Evolutionary conservation across 192 early-diverging fungal genomes (phyloP).

Genomic region (Oehlia diaphana): DNA sequence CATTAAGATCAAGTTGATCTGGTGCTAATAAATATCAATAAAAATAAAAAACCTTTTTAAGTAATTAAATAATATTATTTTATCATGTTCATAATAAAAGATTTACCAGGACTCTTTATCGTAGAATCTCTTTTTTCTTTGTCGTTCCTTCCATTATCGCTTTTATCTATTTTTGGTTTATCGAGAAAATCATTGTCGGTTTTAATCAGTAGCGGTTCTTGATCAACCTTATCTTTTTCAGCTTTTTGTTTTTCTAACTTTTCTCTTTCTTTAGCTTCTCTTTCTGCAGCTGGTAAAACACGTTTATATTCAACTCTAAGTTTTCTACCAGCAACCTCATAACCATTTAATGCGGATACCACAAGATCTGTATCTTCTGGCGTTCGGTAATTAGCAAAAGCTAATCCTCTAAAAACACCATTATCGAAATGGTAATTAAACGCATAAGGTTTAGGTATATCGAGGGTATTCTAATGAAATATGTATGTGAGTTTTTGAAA

Average conservation of each 20-base stretch:
- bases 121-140: conserved; percentile 18
- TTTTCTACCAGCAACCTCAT: conserved; percentile 69
- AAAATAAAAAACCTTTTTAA: not conserved
- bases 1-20: conserved; percentile 64
- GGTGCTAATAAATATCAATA: conserved; percentile 28
- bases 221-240: conserved; percentile 28
- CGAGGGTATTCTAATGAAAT: conserved; percentile 46
- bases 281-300: conserved; percentile 60
- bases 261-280: conserved; percentile 57
- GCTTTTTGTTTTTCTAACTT: conserved; percentile 40
- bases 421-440: conserved; percentile 86
- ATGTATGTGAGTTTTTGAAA: not conserved
- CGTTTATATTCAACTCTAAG: conserved; percentile 82
- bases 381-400: conserved; percentile 80
- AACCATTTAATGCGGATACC: conserved; percentile 67
- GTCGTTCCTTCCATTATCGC: conserved; percentile 28
- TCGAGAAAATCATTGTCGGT: not conserved
- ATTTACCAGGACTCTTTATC: conserved; percentile 20
- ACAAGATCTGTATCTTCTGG: conserved; percentile 75
- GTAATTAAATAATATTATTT: not conserved
- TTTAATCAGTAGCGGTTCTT: conserved; percentile 25
- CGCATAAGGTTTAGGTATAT: conserved; percentile 74
- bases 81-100: not conserved
- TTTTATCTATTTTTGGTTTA: conserved; percentile 23
- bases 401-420: conserved; percentile 75